These are phyloP conservation scores for Ustilago crameri DNA, from an alignment of 1,284 basidiomycete species.

Conservation along the genomic window DNA sequence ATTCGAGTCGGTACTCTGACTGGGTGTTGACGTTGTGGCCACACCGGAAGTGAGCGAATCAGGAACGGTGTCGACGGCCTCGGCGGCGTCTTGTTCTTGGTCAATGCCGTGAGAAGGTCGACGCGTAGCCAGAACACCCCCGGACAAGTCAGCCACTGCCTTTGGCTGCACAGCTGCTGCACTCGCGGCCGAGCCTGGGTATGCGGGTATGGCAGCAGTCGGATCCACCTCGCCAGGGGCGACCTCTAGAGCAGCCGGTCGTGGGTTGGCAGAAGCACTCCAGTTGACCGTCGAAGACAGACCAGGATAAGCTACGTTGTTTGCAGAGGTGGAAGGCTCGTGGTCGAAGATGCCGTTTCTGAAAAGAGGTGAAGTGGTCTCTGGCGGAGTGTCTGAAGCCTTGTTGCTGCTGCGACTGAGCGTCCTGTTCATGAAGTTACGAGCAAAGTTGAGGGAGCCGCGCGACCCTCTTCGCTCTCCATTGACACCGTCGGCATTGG, in stretches of 20 bases:
- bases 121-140: slow-evolving; percentile 15
- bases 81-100: slow-evolving; percentile 47
- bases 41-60: slow-evolving; percentile 9
- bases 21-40: slow-evolving; percentile 1
- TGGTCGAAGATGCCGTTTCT: slow-evolving; percentile 33
- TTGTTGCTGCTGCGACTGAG: slow-evolving; percentile 34
- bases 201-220: slow-evolving; percentile 12
- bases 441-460: slow-evolving; percentile 24
- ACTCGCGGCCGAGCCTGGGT: slow-evolving; percentile 22
- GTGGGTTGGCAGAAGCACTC: slow-evolving; percentile 9
- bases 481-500: slow-evolving; percentile 15
- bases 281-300: slow-evolving; percentile 40
- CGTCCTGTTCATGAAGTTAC: slow-evolving; percentile 34
- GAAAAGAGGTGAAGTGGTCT: slow-evolving; percentile 16
- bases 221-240: slow-evolving; percentile 31
- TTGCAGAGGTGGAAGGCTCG: not conserved
- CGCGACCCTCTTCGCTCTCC: slow-evolving; percentile 24
- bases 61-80: slow-evolving; percentile 24
- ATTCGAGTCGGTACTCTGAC: slow-evolving; percentile 10
- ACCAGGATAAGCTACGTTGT: slow-evolving; percentile 24
- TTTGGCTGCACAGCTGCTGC: slow-evolving; percentile 13
- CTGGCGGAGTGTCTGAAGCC: slow-evolving; percentile 7
- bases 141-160: slow-evolving; percentile 7
- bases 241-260: slow-evolving; percentile 3
- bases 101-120: slow-evolving; percentile 48